These are phyloP conservation scores for Vishniacozyma victoriae DNA, from an alignment of 768 basidiomycete species.

Conservation along the genomic window DNA sequence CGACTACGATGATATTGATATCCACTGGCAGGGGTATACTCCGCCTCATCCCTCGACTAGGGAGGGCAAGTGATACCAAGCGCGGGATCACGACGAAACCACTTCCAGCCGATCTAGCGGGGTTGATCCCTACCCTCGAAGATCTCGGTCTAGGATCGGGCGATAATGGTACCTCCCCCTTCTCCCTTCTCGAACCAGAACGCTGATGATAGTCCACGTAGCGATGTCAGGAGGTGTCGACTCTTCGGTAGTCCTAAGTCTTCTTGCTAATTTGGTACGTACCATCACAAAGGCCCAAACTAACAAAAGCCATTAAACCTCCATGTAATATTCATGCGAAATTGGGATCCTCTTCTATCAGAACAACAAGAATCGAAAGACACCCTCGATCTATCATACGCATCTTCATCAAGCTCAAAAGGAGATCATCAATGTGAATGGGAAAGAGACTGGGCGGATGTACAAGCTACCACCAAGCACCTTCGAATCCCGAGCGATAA, in stretches of 20 bases:
- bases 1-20: background rate
- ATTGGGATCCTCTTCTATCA: constrained; percentile 57
- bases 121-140: constrained; percentile 9
- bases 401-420: constrained; percentile 57
- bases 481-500: constrained; percentile 48
- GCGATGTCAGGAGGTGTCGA: constrained; percentile 97
- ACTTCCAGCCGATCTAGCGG: background rate
- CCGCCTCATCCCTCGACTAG: background rate
- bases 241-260: constrained; percentile 76
- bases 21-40: background rate
- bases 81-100: background rate
- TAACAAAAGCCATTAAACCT: constrained; percentile 64
- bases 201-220: constrained; percentile 60
- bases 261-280: constrained; percentile 63
- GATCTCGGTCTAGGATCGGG: constrained; percentile 16
- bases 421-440: constrained; percentile 73
- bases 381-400: background rate
- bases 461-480: constrained; percentile 67
- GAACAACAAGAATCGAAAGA: constrained; percentile 12
- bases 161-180: constrained; percentile 26
- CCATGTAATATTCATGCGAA: constrained; percentile 88
- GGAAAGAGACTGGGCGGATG: constrained; percentile 93
- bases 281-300: background rate
- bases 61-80: too few relatives aligned
- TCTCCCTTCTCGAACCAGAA: background rate